Evolutionary conservation across 108 stramenopile species (phyloP), one percentile per base, ranked within the genome.

Genomic region (Aurantiochytrium sp.): DNA sequence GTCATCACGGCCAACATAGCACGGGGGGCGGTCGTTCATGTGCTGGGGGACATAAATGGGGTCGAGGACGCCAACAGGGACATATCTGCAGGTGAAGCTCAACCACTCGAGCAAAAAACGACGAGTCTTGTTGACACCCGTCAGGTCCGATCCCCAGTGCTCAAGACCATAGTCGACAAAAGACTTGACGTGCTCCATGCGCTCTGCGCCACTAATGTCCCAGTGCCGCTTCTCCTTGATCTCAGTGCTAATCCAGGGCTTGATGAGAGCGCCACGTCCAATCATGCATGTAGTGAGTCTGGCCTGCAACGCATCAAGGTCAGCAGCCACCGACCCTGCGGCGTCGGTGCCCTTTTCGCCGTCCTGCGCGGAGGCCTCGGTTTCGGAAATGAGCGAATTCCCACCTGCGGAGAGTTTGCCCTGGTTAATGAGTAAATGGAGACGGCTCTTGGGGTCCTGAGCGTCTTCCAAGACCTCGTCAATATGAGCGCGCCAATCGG

Each of bases 161-260:
- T 98, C 98, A 57, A 99, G 89, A 21, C 99, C 99, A 90, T 95
- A 98, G 44, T 93, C 93, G 21, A 94, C 94, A 90, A 97, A 99
- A 49, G 96, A 94, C 90, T 97, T 97, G 44, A 97, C 88, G 73
- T 98, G 97, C 71, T 98, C 98, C 21, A 99, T 87, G 14, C 99
- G 92, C 88, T 99, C 99, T 4, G 96, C 72, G 16, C 97, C 95
- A 44, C 96, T 96, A 29, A 98, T 98, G 91, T 99, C 99, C 96
- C 96, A 97, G 89, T 97, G 93, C 5, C 97, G 89, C 29, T 95
- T 91, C 90, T 97, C 97, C 91, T 99, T 98, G 64, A 99, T 97
- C 89, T 99, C 99, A 5, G 94, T 97, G 5, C 98, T 97, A 35
- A 99, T 92, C 99, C 99, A 99, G 5, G 99, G 99, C 92, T 98